Base-by-base conservation (phyloP, 805 yeast genomes). In the Candida lessepsii region DNA sequence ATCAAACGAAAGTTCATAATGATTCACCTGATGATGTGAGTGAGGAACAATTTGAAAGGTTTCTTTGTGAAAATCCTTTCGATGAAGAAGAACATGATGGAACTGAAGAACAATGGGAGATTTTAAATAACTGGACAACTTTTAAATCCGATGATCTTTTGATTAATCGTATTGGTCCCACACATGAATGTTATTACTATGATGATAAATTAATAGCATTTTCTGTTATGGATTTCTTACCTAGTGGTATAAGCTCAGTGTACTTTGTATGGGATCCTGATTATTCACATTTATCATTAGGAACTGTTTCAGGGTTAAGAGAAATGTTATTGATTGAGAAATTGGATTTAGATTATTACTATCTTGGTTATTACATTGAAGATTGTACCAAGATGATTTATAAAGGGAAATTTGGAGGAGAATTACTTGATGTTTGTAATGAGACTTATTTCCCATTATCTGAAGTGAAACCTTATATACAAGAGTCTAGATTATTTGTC, bases 241-340 rank as follows among this genome's bases (percentile, higher is more conserved):
- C 96, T 0, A 59, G 76, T 18, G 83, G 86, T 0, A 58, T 90
- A 0, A 87, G 96, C 0, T 81, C 95, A 0, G 90, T 90, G 1
- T 89, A 90, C 57, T 85, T 90, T 56, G 78, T 89, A 9, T 87
- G 93, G 86, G 90, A 88, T 54, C 93, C 95, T 0, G 90, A 80
- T 39, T 83, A 71, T 54, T 80, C 81, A 4, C 70, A 76, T 37
- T 63, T 81, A 49, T 82, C 86, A 0, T 58, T 89, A 21, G 97
- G 97, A 0, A 86, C 86, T 18, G 56, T 89, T 2, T 80, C 89
- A 45, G 91, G 86, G 0, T 52, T 88, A 19, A 61, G 85, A 28
- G 97, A 89, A 53, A 62, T 86, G 27, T 68, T 76, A 1, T 54
- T 86, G 57, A 65, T 80, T 4, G 48, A 69, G 19, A 57, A 73